Percentiles rank a stretch among this genome's conserved stretches.
Conservation (phyloP, 768 basidiomycete species). For the Gyrodon lividus region DNA sequence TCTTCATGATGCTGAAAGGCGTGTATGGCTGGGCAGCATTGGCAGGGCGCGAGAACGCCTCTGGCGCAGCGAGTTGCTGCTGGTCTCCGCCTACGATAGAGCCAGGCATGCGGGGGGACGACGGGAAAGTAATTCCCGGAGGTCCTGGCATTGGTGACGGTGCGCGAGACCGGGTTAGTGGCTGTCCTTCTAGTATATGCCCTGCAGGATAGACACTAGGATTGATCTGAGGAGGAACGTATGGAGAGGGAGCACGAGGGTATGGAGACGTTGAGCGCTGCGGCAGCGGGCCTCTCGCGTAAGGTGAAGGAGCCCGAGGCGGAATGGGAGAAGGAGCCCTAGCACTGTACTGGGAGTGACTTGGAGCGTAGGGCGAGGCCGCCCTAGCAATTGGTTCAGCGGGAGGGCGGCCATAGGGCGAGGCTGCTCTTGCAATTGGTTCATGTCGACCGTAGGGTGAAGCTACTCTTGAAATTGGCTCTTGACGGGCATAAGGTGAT, state of each 20-base stretch:
- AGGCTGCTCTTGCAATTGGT: constrained; percentile 38
- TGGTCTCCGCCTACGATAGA: constrained; percentile 21
- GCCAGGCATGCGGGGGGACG: constrained; percentile 29
- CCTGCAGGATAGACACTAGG: constrained; percentile 51
- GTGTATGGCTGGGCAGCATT: constrained; percentile 67
- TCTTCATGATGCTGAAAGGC: constrained; percentile 66
- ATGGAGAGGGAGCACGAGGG: constrained; percentile 31
- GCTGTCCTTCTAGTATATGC: constrained; percentile 56
- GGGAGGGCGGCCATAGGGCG: constrained; percentile 35
- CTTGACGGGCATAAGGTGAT: constrained; percentile 37
- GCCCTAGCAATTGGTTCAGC: constrained; percentile 42
- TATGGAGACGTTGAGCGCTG: constrained; percentile 32
- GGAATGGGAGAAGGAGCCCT: constrained; percentile 32
- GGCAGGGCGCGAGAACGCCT: constrained; percentile 72
- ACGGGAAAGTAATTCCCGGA: constrained; percentile 27
- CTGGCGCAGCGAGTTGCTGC: constrained; percentile 56
- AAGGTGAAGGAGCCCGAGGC: constrained; percentile 18
- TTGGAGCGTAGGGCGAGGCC: constrained; percentile 31
- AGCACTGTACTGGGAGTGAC: constrained; percentile 24
- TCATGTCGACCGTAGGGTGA: constrained; percentile 36
- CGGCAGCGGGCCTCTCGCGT: constrained; percentile 12
- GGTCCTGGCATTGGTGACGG: constrained; percentile 53
- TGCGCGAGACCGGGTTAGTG: constrained; percentile 44
- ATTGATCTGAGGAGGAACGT: constrained; percentile 19
- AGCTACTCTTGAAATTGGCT: neutral